Evolutionary conservation across 2,329 filamentous ascomycete species (phyloP), one percentile per base, ranked within the genome.

Genomic region (Talaromyces funiculosus): DNA sequence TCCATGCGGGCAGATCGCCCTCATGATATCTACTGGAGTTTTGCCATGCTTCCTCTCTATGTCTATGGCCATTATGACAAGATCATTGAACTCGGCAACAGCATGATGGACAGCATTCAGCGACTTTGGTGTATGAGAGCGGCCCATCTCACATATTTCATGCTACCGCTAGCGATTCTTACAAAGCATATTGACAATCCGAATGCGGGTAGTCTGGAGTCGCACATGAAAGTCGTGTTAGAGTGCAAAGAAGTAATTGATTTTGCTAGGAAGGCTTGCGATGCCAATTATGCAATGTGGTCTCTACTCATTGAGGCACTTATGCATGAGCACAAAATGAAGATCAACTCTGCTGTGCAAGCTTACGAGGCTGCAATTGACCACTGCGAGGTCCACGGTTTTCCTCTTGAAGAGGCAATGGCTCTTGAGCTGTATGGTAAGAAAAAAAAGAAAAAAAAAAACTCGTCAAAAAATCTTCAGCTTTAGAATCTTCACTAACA

Each of bases 201-300:
- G 16, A 64, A 67, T 3, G 68, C 71, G 43, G 71, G 71, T n/a
- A 78, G 81, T 61, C 77, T 78, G 14, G 72, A 76, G 7, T 74
- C 75, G 16, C 75, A 81, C 53, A 68, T 86, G 57, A 71, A 79
- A n/a, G 76, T 76, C 35, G 76, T 84, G 0, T 67, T 72, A 9
- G 69, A 75, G 9, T 82, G 82, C 63, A 80, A 83, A 61, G 75
- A 77, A 8, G 76, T 80, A 61, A 80, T 87, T 35, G 80, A 84
- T 62, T 73, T 78, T 38, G 82, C 80, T 57, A 77, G 81, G 40
- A 71, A 72, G 18, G 75, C 82, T 57, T 86, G 82, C 61, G 78
- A 84, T 63, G 78, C 82, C 64, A 87, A 87, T 65, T 87, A 86
- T 67, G 75, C 79, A 18, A 79, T 81, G 63, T 86, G 82, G 80